Percentiles rank a stretch among this genome's conserved stretches.
Evolutionary conservation across 768 basidiomycete species (phyloP).

Genomic region (Cyathus striatus): DNA sequence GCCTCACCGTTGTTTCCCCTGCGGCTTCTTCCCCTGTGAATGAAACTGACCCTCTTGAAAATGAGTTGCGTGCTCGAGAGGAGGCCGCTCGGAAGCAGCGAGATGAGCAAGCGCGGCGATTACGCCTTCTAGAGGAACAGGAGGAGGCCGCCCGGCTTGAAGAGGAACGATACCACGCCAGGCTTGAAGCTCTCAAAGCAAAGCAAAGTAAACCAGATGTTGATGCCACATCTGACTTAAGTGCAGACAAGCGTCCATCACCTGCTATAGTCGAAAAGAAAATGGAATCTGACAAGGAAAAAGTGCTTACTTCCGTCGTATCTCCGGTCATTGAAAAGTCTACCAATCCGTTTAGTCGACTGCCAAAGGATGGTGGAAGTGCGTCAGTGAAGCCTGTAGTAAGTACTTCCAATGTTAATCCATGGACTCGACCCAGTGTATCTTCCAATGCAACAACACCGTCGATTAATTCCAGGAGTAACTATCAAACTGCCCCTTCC

Average conservation of each 20-base stretch:
- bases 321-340: slow-evolving; percentile 39
- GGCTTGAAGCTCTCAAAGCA: slow-evolving; percentile 32
- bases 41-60: slow-evolving; percentile 75
- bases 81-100: slow-evolving; percentile 66
- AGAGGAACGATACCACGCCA: slow-evolving; percentile 32
- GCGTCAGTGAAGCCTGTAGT: slow-evolving; percentile 26
- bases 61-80: slow-evolving; percentile 60
- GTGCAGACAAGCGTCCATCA: no score
- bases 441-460: no score
- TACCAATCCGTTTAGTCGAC: slow-evolving; percentile 78
- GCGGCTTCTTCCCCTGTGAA: slow-evolving; percentile 22
- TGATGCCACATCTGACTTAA: no score
- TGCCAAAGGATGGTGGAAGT: slow-evolving; percentile 47
- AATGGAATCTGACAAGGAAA: no score
- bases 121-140: slow-evolving; percentile 66
- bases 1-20: slow-evolving; percentile 11
- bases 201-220: slow-evolving; percentile 16
- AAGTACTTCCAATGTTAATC: slow-evolving; percentile 33
- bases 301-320: slow-evolving; percentile 18
- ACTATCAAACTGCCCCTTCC: slow-evolving; percentile 59
- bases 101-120: slow-evolving; percentile 63
- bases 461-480: no score
- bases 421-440: no score
- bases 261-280: no score
- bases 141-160: slow-evolving; percentile 26